Base-by-base conservation (phyloP, 2,329 filamentous ascomycete genomes). In the Domatiomyces catenatus region DNA sequence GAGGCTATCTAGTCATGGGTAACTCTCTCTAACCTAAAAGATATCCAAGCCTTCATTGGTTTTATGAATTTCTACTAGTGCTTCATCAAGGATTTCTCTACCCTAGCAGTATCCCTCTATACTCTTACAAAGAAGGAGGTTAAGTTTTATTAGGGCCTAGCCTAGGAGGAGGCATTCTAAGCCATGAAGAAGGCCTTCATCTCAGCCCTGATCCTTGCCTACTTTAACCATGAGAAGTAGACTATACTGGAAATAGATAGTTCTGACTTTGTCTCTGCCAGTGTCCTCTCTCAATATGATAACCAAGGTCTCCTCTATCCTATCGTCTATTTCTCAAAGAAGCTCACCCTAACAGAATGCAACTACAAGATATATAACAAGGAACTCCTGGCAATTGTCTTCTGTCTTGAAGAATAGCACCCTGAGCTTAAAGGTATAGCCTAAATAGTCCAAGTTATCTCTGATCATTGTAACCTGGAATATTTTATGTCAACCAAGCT, bases 21-120 rank as follows among this genome's bases (percentile, higher is more conserved):
- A 44, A 48, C 15, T 22, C 61, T 53, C 18, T 50, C 8, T 10
- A 57, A 19, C 15, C 36, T 61, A 5, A 58, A 55, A 17, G 56
- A 60, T 8, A 48, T 64, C 2, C 50, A 59, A 52, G 32, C 15
- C 1, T 64, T 65, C 44, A 24, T 65, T n/a, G 56, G 59, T 8
- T 62, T 66, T 39, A 51, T 47, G 1, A 66, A 66, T 49, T 66
- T 60, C 52, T 64, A 66, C 54, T 46, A 57, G 28, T 26, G 49
- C 12, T 65, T 65, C 46, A 61, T 66, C 26, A 47, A 54, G 32
- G 44, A 49, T 2, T 66, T 59, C 48, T 59, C 48, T 3, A 42
- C 48, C 10, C 57, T 61, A 3, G 49, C 50, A n/a, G 46, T 17
- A 42, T 60, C 58, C 6, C 36, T 63, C 7, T 54, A 48, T 15